Evolutionary conservation across 495 filamentous ascomycete genomes (phyloP).

Genomic region (Trichoderma gamsii): DNA sequence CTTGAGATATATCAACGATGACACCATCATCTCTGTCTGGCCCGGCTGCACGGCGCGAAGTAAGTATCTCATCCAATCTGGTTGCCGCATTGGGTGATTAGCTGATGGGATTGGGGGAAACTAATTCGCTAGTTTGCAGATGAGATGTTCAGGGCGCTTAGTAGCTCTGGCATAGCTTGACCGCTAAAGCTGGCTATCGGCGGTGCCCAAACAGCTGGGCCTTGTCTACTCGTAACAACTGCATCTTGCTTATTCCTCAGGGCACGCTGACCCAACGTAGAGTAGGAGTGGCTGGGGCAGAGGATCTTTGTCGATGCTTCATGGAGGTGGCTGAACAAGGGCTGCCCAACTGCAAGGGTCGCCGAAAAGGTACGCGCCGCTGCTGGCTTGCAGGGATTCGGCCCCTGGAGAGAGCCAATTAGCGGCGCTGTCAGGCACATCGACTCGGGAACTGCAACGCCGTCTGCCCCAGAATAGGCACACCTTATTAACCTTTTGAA

Average conservation of each 20-base stretch:
- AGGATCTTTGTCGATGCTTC: neutral
- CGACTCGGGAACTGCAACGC: constrained; percentile 7
- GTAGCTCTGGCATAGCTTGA: neutral
- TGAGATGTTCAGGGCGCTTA: constrained; percentile 10
- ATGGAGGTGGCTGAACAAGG: constrained; percentile 7
- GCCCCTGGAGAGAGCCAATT: neutral
- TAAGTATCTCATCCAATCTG: neutral
- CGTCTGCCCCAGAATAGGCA: constrained; percentile 4
- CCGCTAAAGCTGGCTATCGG: neutral
- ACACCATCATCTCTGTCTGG: constrained; percentile 1
- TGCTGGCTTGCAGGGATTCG: neutral
- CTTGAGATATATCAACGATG: neutral
- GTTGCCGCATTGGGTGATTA: neutral
- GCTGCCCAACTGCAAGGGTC: neutral
- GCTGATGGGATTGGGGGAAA: neutral
- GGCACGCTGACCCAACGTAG: neutral
- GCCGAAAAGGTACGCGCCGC: constrained; percentile 9
- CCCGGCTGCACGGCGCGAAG: constrained; percentile 1
- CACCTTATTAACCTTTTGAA: neutral
- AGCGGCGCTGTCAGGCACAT: constrained; percentile 11
- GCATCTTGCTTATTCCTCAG: neutral
- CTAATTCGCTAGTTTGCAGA: constrained; percentile 8
- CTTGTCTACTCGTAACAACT: neutral
- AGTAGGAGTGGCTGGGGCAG: neutral
- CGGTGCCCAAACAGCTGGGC: constrained; percentile 1